These are phyloP conservation scores for Blastocystis hominis DNA, from an alignment of 352 stramenopile species.

Conservation along the genomic window DNA sequence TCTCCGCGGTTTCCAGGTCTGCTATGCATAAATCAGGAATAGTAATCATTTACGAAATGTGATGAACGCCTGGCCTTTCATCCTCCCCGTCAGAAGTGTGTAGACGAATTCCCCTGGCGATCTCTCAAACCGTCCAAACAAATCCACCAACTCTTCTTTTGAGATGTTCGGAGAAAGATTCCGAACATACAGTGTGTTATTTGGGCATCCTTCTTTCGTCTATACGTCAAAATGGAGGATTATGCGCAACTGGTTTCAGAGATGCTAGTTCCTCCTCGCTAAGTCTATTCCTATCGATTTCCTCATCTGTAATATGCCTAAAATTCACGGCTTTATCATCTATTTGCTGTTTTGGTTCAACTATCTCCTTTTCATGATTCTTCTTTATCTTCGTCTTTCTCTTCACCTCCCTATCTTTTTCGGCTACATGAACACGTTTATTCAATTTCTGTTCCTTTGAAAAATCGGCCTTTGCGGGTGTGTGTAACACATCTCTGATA, in stretches of 20 bases:
- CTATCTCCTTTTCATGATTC: neutral
- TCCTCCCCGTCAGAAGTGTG: slow-evolving; percentile 35
- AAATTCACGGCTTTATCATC: neutral
- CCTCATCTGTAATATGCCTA: neutral
- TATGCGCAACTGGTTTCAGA: neutral
- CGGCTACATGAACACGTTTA: neutral
- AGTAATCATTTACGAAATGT: neutral
- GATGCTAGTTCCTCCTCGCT: neutral
- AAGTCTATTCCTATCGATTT: slow-evolving; percentile 5
- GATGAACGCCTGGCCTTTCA: slow-evolving; percentile 55
- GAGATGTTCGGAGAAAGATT: slow-evolving; percentile 8
- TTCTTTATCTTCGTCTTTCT: neutral
- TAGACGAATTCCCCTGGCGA: neutral
- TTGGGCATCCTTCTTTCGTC: neutral
- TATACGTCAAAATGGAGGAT: neutral
- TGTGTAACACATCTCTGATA: neutral
- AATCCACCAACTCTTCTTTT: slow-evolving; percentile 4
- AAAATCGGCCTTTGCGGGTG: neutral
- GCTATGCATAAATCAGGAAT: neutral
- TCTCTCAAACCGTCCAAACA: neutral
- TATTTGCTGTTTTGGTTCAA: neutral
- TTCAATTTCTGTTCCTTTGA: neutral
- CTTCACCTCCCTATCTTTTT: neutral
- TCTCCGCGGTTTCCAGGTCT: neutral
- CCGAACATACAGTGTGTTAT: neutral